Base-by-base conservation (phyloP, 768 basidiomycete genomes). In the Tricholoma matsutake region DNA sequence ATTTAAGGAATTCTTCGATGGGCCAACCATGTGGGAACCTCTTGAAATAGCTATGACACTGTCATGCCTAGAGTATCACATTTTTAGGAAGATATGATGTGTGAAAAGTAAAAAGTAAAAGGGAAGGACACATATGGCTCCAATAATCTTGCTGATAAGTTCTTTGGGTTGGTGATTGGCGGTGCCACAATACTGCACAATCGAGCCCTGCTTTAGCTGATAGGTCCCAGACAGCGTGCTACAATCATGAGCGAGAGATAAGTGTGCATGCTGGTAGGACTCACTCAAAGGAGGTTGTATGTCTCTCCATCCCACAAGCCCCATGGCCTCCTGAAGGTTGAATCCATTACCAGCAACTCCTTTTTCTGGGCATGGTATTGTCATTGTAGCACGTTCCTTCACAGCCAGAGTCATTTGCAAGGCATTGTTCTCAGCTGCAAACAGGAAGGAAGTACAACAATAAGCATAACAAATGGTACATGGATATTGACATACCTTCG, bases 61-160 rank as follows among this genome's bases (percentile, higher is more conserved):
- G 47, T 49, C 6, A 25, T 49, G 47, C 47, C 47, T 49, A 49
- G 47, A 49, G 47, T 49, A 45, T 45, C 14, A 49, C 28, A 49
- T 28, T 49, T 28, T 49, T 28, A 49, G 47, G 14, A 49, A 49
- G 47, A 28, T 49, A 49, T 29, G 28, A 14, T 10, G 13, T 49
- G 47, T 49, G n/a, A n/a, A n/a, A n/a, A n/a, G n/a, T n/a, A 49
- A 25, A 49, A 49, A 47, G 45, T 47, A 47, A 47, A 47, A 47
- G 3, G 25, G 22, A 49, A 49, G 28, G 22, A 49, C 25, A 49
- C 47, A 49, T 28, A 49, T 3, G 4, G 47, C 43, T 28, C 11
- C 10, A 9, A 49, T 49, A 28, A 49, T 28, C 47, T 49, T 49
- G 47, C 47, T 49, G 10, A 49, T 29, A 49, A 49, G 10, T 49